Conservation (phyloP, 2,329 filamentous ascomycete species). For the Epichloe scottii region DNA sequence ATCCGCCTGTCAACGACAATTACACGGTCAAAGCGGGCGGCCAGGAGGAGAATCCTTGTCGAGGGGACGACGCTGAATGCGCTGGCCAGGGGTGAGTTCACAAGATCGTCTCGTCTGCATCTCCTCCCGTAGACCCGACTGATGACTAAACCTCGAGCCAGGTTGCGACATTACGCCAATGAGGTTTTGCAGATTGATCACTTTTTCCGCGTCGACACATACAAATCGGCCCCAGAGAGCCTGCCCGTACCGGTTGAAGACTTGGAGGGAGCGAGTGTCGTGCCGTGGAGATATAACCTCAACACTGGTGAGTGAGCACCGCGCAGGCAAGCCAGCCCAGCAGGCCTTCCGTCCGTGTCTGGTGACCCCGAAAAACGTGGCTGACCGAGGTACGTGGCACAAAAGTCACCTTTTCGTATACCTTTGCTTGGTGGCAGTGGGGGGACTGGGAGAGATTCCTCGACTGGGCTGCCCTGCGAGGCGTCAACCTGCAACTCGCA, state of each 20-base stretch:
- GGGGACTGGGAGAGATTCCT: conserved; percentile 39
- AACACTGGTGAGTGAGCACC: conserved; percentile 27
- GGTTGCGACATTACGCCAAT: conserved; percentile 11
- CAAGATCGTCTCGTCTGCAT: background rate
- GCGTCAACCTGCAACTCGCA: conserved; percentile 37
- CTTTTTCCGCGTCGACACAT: conserved; percentile 9
- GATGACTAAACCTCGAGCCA: background rate
- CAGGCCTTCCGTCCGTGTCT: background rate
- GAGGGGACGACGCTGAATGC: conserved; percentile 11
- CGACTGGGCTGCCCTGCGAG: conserved; percentile 39
- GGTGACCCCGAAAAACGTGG: background rate
- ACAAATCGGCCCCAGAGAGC: background rate
- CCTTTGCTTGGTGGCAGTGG: conserved; percentile 38
- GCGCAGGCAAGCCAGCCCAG: background rate
- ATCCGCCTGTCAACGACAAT: conserved; percentile 10
- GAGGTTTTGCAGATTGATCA: conserved; percentile 10
- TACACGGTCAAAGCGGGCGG: conserved; percentile 8
- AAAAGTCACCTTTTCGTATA: conserved; percentile 38
- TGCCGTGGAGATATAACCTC: conserved; percentile 29
- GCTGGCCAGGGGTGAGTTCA: conserved; percentile 10
- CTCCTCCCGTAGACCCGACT: background rate
- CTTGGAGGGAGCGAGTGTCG: conserved; percentile 8
- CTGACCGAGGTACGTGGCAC: background rate
- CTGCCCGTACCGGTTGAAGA: conserved; percentile 5
- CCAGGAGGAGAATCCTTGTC: conserved; percentile 7